These are phyloP conservation scores for Ganoderma lingzhi DNA, from an alignment of 1,284 basidiomycete genomes.

Conservation along the genomic window DNA sequence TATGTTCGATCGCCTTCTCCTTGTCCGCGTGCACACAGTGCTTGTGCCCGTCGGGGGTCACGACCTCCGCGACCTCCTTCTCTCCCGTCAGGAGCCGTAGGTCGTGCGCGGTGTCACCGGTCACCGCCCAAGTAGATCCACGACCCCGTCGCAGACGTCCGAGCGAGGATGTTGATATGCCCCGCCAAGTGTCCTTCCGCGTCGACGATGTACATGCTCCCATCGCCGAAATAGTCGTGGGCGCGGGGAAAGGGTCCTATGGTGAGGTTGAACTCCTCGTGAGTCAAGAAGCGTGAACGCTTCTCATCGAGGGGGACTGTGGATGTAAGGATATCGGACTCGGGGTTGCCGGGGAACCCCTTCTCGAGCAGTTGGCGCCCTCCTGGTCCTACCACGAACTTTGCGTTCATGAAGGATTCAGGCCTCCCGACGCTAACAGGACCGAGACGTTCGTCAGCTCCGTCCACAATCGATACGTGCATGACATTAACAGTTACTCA, in stretches of 20 bases:
- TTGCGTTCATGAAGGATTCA: constrained; percentile 51
- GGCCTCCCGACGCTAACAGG: constrained; percentile 49
- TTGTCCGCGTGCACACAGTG: constrained; percentile 54
- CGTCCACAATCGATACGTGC: neutral
- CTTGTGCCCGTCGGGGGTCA: constrained; percentile 33
- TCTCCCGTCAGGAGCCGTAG: constrained; percentile 57
- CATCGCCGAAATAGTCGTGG: constrained; percentile 63
- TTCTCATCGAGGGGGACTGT: constrained; percentile 47
- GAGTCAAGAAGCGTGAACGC: constrained; percentile 49
- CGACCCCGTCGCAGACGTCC: constrained; percentile 58
- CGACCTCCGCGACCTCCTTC: constrained; percentile 46
- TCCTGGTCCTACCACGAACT: constrained; percentile 54
- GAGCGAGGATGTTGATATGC: constrained; percentile 60
- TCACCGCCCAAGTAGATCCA: constrained; percentile 67
- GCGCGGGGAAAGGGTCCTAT: constrained; percentile 60
- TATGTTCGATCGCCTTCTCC: constrained; percentile 49
- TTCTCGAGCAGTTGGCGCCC: constrained; percentile 43
- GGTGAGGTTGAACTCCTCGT: constrained; percentile 40
- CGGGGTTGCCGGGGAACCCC: constrained; percentile 51
- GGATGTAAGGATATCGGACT: constrained; percentile 43
- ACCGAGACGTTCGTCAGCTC: neutral
- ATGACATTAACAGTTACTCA: neutral
- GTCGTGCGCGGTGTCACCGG: constrained; percentile 62
- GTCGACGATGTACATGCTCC: constrained; percentile 62
- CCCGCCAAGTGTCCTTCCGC: constrained; percentile 62